Base-by-base conservation (phyloP, 176 grass and related monocot genomes). In the Zoysia pacifica region DNA sequence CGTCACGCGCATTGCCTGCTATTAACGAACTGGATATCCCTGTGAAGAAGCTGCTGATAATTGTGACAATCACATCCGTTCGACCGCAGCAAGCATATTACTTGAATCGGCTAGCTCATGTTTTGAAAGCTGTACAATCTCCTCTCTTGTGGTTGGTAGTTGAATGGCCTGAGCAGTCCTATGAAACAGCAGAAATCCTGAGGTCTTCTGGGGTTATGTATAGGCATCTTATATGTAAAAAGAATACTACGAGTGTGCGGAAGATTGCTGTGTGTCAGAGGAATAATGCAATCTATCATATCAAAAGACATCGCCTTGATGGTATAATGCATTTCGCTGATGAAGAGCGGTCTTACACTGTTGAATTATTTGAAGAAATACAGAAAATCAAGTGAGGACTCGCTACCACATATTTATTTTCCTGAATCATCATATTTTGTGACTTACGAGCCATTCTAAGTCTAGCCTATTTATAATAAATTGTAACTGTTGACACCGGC, bases 271-370 rank as follows among this genome's bases (percentile, higher is more conserved):
- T 87, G 41, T 94, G 90, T 77, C 93, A 93, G 74, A 88, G 88
- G 85, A 98, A 98, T 81, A 89, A 86, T 72, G 95, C 90, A 46
- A 81, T 98, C 48, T 92, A 81, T 87, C 92, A 94, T 86, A 85
- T 98, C 35, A 93, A 98, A 69, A 94, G 91, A 70, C 92, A 98
- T 79, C 92, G 79, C 87, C 92, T 98, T 80, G 93, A 94, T 85
- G 95, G 95, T 62, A 91, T 98, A 81, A 85, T 98, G 54, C 89
- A 98, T 78, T 98, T 98, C 79, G 92, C 95, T 8, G 90, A 98
- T 20, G 95, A 98, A 75, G 92, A 93, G 52, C 87, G 89, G 11
- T 79, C 91, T 15, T 94, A 98, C 86, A 86, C 88, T 4, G 77
- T 81, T 20, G 85, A 89, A 45, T 73, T 94, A 55, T 98, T 98